Percentiles rank a stretch among this genome's conserved stretches.
phyloP scores from a whole-genome alignment of 371 early-diverging fungal species.

The Saksenaea vasiformis region DNA sequence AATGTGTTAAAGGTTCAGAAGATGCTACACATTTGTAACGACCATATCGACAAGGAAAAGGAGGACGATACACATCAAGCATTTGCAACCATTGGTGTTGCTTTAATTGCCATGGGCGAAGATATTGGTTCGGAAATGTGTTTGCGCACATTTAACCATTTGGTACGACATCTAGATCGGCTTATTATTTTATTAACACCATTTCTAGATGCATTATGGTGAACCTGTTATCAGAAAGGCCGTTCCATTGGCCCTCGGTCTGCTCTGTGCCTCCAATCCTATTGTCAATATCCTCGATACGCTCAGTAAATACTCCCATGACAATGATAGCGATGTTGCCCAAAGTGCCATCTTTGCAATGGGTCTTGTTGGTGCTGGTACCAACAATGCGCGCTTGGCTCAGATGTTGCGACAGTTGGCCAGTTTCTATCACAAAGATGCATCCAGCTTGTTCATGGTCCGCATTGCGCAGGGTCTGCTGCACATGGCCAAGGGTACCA shows the following conservation, averaged over 20 bases:
- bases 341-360: constrained; percentile 97
- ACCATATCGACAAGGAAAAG: constrained; percentile 87
- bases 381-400: constrained; percentile 98
- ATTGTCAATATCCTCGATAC: constrained; percentile 90
- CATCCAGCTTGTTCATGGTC: constrained; percentile 90
- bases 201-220: constrained; percentile 95
- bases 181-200: constrained; percentile 48
- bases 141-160: constrained; percentile 90
- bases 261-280: constrained; percentile 97
- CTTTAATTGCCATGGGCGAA: constrained; percentile 96
- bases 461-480: constrained; percentile 97
- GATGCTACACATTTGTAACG: constrained; percentile 93
- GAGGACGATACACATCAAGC: constrained; percentile 87
- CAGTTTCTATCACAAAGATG: constrained; percentile 96
- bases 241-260: constrained; percentile 94
- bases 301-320: constrained; percentile 96
- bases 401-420: constrained; percentile 97
- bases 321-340: constrained; percentile 93
- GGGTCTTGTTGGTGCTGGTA: constrained; percentile 99
- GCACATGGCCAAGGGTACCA: constrained; percentile 98
- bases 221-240: constrained; percentile 91
- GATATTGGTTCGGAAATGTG: constrained; percentile 97
- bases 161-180: constrained; percentile 78
- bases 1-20: constrained; percentile 96
- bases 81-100: constrained; percentile 95